Evolutionary conservation across 2,329 filamentous ascomycete species (phyloP).

Genomic region (Orbilia quercus): DNA sequence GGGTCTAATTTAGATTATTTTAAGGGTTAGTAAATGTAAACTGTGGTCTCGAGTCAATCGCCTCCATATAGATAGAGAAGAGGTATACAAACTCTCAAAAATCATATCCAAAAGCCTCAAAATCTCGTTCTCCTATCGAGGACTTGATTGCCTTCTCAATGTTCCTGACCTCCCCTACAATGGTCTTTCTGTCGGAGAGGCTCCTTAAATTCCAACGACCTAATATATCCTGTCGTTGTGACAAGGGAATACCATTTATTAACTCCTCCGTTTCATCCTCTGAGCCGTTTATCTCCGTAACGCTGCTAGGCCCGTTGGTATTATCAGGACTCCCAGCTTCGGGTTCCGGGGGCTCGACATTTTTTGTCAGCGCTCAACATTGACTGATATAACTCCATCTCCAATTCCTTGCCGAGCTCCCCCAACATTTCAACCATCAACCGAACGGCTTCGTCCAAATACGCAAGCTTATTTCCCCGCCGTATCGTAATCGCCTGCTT

Average conservation of each 20-base stretch:
- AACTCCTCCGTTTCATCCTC: too few species aligned
- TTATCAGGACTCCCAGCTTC: too few species aligned
- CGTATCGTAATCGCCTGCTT: background rate
- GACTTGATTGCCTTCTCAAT: background rate
- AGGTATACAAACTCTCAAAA: slow-evolving; percentile 2
- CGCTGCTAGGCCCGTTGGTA: too few species aligned
- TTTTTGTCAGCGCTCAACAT: background rate
- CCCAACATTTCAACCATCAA: slow-evolving; percentile 7
- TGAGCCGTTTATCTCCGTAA: too few species aligned
- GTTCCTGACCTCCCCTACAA: background rate
- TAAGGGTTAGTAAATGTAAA: too few species aligned
- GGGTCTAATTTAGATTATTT: too few species aligned
- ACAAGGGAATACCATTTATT: too few species aligned
- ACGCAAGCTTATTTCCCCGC: background rate
- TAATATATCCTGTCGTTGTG: background rate
- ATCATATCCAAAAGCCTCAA: background rate
- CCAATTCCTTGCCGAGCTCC: background rate
- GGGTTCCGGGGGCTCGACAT: too few species aligned
- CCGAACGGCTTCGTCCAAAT: background rate
- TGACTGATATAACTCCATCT: slow-evolving; percentile 7
- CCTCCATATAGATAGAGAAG: background rate
- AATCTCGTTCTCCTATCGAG: background rate
- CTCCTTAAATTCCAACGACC: background rate
- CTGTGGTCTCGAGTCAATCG: too few species aligned
- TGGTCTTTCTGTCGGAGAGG: background rate